Evolutionary conservation across 805 yeast genomes (phyloP).

Genomic region (Wickerhamomyces canadensis): DNA sequence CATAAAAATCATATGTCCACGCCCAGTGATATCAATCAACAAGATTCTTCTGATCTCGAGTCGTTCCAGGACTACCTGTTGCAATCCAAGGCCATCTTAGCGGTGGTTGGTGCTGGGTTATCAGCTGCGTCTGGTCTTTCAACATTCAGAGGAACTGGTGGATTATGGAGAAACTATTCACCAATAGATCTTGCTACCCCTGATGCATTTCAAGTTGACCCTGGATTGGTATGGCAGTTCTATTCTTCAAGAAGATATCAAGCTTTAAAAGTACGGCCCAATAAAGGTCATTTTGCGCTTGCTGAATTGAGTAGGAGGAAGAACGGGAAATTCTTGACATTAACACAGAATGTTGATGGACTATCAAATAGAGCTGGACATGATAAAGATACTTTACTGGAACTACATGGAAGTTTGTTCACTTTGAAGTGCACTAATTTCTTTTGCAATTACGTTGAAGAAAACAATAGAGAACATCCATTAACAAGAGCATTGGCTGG

Average conservation of each 20-base stretch:
- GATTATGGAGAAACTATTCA: slow-evolving; percentile 72
- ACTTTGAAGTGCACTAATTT: slow-evolving; percentile 71
- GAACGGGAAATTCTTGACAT: slow-evolving; percentile 45
- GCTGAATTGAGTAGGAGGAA: slow-evolving; percentile 49
- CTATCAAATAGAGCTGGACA: slow-evolving; percentile 64
- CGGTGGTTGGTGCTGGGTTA: slow-evolving; percentile 79
- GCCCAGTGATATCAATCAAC: not conserved
- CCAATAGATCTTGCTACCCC: slow-evolving; percentile 87
- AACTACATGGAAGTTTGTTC: slow-evolving; percentile 78
- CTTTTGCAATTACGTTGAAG: slow-evolving; percentile 56
- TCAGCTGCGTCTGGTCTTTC: slow-evolving; percentile 74
- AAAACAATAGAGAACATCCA: slow-evolving; percentile 50
- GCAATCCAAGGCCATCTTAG: slow-evolving; percentile 45
- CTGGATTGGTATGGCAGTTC: slow-evolving; percentile 88
- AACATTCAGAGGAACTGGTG: slow-evolving; percentile 67
- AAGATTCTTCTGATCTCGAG: slow-evolving; percentile 12
- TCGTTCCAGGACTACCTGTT: slow-evolving; percentile 45
- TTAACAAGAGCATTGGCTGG: slow-evolving; percentile 47
- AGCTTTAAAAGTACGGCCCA: slow-evolving; percentile 67
- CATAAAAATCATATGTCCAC: too few relatives aligned
- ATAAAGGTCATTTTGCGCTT: slow-evolving; percentile 65
- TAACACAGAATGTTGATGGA: slow-evolving; percentile 85
- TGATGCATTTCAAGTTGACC: slow-evolving; percentile 79
- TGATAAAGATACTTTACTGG: slow-evolving; percentile 44
- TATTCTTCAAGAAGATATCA: slow-evolving; percentile 62